phyloP scores from a whole-genome alignment of 495 filamentous ascomycete genomes.

The Clohesyomyces aquaticus region DNA sequence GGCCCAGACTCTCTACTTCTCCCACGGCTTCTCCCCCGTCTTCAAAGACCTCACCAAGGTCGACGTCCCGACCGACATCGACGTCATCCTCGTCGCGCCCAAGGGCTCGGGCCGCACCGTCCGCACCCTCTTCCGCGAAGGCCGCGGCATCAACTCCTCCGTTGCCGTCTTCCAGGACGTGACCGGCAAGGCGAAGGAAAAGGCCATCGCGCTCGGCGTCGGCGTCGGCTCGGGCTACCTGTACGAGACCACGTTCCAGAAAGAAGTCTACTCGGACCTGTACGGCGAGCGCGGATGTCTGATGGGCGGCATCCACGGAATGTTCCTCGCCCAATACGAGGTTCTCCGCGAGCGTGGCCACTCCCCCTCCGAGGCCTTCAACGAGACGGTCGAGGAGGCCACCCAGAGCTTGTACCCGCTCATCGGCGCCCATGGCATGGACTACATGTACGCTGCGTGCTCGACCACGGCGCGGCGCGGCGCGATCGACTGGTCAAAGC shows the following conservation, averaged over 20 bases:
- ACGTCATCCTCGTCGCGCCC: conserved; percentile 98
- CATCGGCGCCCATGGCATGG: conserved; percentile 96
- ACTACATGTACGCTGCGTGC: conserved; percentile 99
- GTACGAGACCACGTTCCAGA: conserved; percentile 99
- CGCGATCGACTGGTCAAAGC: conserved; percentile 96
- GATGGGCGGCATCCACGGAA: conserved; percentile 99
- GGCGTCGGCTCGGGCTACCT: conserved; percentile 96
- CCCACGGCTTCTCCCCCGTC: conserved; percentile 99
- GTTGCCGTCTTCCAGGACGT: conserved; percentile 98
- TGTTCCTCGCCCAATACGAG: conserved; percentile 99
- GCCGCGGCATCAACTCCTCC: conserved; percentile 99
- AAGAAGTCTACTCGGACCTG: conserved; percentile 99
- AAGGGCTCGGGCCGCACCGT: conserved; percentile 99
- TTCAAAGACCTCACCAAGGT: conserved; percentile 99
- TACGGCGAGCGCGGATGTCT: conserved; percentile 99
- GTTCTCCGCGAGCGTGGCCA: conserved; percentile 98
- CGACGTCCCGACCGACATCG: conserved; percentile 90
- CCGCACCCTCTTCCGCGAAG: conserved; percentile 94
- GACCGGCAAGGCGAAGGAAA: conserved; percentile 96
- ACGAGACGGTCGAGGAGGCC: conserved; percentile 99
- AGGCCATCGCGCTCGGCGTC: conserved; percentile 94
- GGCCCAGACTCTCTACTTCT: conserved; percentile 95
- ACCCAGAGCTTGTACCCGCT: conserved; percentile 97
- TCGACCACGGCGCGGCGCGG: conserved; percentile 97
- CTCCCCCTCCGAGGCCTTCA: conserved; percentile 97